Evolutionary conservation across 176 grass and related monocot species (phyloP).

Genomic region (Zoysia japonica): DNA sequence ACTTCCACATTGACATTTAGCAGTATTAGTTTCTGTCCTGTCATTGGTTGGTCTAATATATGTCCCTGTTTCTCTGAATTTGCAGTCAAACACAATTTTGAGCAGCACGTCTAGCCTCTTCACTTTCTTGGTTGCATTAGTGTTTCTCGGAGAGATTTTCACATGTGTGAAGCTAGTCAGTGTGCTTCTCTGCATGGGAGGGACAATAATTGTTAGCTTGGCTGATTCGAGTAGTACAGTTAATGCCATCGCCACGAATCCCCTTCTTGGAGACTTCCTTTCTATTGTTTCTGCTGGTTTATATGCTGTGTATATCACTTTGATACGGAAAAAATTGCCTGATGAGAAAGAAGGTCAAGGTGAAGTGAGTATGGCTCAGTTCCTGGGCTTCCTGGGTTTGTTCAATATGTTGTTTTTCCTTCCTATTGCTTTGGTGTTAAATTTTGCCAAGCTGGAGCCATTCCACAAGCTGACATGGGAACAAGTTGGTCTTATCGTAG

Average conservation of each 20-base stretch:
- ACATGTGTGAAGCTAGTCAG: constrained; percentile 89
- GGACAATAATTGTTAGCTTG: constrained; percentile 92
- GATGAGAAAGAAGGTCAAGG: constrained; percentile 95
- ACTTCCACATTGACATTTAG: constrained; percentile 16
- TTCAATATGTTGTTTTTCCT: constrained; percentile 95
- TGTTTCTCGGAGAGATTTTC: constrained; percentile 89
- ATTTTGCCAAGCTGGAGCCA: constrained; percentile 81
- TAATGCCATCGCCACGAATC: constrained; percentile 77
- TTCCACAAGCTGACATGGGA: constrained; percentile 90
- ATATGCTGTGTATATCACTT: constrained; percentile 89
- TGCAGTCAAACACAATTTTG: constrained; percentile 97
- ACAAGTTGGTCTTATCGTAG: constrained; percentile 91
- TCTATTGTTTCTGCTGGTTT: constrained; percentile 83
- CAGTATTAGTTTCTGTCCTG: neutral
- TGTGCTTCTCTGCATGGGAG: constrained; percentile 95
- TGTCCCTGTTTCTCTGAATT: constrained; percentile 27
- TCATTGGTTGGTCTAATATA: constrained; percentile 13
- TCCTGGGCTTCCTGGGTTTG: constrained; percentile 86
- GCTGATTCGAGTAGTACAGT: constrained; percentile 62
- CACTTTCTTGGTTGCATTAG: constrained; percentile 90
- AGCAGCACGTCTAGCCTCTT: constrained; percentile 97
- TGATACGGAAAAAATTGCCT: constrained; percentile 89
- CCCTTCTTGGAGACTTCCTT: constrained; percentile 80
- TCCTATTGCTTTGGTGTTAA: constrained; percentile 74
- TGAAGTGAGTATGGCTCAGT: constrained; percentile 91